These are phyloP conservation scores for Aspergillus baeticus DNA, from an alignment of 495 filamentous ascomycete genomes.

Conservation along the genomic window DNA sequence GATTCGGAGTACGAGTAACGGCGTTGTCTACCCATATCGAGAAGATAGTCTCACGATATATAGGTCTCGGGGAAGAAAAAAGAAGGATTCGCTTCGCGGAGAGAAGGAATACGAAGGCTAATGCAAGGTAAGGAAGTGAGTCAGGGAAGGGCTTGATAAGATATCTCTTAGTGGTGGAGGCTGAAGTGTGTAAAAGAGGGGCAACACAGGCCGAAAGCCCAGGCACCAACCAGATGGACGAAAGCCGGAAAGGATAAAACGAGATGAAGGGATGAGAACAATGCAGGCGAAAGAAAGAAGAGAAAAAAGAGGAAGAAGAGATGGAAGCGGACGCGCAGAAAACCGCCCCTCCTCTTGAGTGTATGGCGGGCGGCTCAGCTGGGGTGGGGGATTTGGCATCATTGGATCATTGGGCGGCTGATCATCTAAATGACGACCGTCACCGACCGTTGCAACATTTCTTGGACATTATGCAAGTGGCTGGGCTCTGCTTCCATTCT, in stretches of 20 bases:
- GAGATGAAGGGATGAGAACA: slow-evolving; percentile 12
- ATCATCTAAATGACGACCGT: slow-evolving; percentile 12
- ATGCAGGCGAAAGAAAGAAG: slow-evolving; percentile 12
- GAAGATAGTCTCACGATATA: background rate
- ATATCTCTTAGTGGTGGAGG: background rate
- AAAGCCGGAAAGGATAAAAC: slow-evolving; percentile 1
- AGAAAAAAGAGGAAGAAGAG: slow-evolving; percentile 12
- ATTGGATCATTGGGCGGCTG: slow-evolving; percentile 17
- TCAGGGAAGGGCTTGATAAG: background rate
- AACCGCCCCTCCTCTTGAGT: slow-evolving; percentile 1
- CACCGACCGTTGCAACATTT: background rate
- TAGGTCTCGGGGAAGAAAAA: background rate
- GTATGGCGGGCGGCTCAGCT: slow-evolving; percentile 20
- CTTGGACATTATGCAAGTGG: background rate
- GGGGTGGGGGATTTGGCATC: slow-evolving; percentile 13
- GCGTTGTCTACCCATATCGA: slow-evolving; percentile 13
- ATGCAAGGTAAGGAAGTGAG: slow-evolving; percentile 4
- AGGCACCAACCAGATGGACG: slow-evolving; percentile 10
- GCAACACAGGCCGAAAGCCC: background rate
- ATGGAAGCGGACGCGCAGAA: background rate
- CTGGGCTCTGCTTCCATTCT: background rate
- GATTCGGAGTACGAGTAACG: slow-evolving; percentile 25
- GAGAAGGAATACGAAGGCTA: slow-evolving; percentile 1
- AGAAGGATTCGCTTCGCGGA: background rate
- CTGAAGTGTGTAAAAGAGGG: background rate